Conservation (phyloP, 1,284 basidiomycete genomes). For the Heterobasidion occidentale region DNA sequence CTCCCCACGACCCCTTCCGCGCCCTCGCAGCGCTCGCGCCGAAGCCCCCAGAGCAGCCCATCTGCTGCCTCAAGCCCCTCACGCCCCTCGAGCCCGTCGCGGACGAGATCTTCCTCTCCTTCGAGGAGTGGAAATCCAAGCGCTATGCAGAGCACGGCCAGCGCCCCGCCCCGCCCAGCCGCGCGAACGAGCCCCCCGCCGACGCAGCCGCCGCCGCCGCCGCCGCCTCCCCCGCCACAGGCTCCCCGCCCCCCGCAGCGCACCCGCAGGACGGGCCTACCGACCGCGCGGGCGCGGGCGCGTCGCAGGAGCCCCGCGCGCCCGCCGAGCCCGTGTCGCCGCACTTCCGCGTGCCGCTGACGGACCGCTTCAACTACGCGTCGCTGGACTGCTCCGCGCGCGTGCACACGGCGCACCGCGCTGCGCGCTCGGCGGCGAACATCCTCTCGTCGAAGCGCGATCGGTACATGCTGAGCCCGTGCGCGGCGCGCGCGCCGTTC, state of each 20-base stretch:
- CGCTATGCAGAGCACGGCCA: slow-evolving; percentile 34
- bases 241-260: background rate
- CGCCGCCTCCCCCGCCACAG: background rate
- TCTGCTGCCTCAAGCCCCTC: slow-evolving; percentile 60
- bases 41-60: slow-evolving; percentile 42
- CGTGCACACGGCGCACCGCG: slow-evolving; percentile 77
- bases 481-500: slow-evolving; percentile 68
- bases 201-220: background rate
- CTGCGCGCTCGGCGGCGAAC: slow-evolving; percentile 77
- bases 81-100: slow-evolving; percentile 43
- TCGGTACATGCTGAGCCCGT: slow-evolving; percentile 96
- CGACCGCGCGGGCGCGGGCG: slow-evolving; percentile 7
- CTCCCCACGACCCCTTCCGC: slow-evolving; percentile 53
- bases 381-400: slow-evolving; percentile 90
- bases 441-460: slow-evolving; percentile 91
- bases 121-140: slow-evolving; percentile 87
- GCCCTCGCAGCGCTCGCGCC: slow-evolving; percentile 39
- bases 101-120: slow-evolving; percentile 66
- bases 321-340: slow-evolving; percentile 32
- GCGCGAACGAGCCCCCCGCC: slow-evolving; percentile 2
- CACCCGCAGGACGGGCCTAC: slow-evolving; percentile 11
- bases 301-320: background rate
- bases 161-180: slow-evolving; percentile 9
- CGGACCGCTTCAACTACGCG: slow-evolving; percentile 91
- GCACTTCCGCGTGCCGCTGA: slow-evolving; percentile 60